These are phyloP conservation scores for Gryganskiella cystojenkinii DNA, from an alignment of 192 early-diverging fungal species.

Conservation along the genomic window DNA sequence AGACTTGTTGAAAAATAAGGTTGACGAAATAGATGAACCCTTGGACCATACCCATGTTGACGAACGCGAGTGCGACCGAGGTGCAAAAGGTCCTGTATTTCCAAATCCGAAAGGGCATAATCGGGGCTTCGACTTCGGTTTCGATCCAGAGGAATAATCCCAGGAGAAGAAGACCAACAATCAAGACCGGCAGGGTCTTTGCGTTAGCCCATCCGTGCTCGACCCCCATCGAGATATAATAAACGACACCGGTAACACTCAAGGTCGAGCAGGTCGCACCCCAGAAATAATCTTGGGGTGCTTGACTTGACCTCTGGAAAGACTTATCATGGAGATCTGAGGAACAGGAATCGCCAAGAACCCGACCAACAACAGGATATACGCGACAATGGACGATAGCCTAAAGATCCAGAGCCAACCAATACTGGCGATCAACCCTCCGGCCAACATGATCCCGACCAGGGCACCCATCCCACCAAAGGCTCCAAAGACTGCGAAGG, in stretches of 20 bases:
- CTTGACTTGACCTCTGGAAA: background rate
- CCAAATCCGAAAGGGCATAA: conserved; percentile 57
- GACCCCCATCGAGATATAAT: conserved; percentile 35
- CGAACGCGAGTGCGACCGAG: conserved; percentile 53
- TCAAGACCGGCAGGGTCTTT: conserved; percentile 32
- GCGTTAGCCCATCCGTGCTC: conserved; percentile 46
- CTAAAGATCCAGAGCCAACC: conserved; percentile 55
- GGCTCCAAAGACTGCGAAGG: conserved; percentile 42
- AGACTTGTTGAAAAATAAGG: conserved; percentile 58
- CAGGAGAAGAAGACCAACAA: conserved; percentile 33
- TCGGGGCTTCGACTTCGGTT: conserved; percentile 22
- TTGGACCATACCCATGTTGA: conserved; percentile 45
- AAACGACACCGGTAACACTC: conserved; percentile 39
- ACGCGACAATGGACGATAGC: conserved; percentile 32
- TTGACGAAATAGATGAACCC: conserved; percentile 54
- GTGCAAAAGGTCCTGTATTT: conserved; percentile 49
- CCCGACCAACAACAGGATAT: conserved; percentile 20
- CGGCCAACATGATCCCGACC: conserved; percentile 35
- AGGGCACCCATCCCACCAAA: conserved; percentile 43
- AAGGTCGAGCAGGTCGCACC: too few species aligned
- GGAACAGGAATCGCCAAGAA: conserved; percentile 31
- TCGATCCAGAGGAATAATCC: conserved; percentile 49
- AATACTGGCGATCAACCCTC: conserved; percentile 38
- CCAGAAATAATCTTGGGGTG: conserved; percentile 32
- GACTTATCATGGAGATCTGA: too few species aligned